Percentiles rank a stretch among this genome's conserved stretches.
Evolutionary conservation across 768 basidiomycete genomes (phyloP).

Genomic region (Trametes elegans): DNA sequence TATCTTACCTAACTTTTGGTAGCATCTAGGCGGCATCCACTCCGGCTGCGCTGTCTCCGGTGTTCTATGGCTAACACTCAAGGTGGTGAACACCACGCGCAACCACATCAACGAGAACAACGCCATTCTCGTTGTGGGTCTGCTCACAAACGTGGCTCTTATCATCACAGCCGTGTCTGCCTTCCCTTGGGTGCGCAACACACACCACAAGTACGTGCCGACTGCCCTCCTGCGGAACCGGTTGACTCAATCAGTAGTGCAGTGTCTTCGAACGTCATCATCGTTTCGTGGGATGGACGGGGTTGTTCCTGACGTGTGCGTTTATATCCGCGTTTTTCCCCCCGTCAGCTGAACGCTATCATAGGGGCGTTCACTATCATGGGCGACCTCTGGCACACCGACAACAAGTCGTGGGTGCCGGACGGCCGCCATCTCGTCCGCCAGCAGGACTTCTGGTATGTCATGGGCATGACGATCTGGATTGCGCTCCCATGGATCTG

Average conservation of each 20-base stretch:
- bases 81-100: slow-evolving; percentile 55
- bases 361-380: slow-evolving; percentile 68
- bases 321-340: neutral
- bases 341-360: neutral
- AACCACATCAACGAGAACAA: slow-evolving; percentile 48
- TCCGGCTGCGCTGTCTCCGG: slow-evolving; percentile 73
- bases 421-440: slow-evolving; percentile 52
- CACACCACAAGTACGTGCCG: slow-evolving; percentile 68
- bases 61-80: slow-evolving; percentile 65
- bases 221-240: neutral
- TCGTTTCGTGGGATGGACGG: slow-evolving; percentile 74
- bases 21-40: slow-evolving; percentile 79
- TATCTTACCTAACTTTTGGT: neutral
- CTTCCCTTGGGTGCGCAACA: slow-evolving; percentile 78
- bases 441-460: slow-evolving; percentile 80
- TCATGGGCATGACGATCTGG: slow-evolving; percentile 71
- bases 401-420: slow-evolving; percentile 55
- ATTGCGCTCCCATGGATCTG: slow-evolving; percentile 75
- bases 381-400: slow-evolving; percentile 58
- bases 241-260: slow-evolving; percentile 2
- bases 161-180: slow-evolving; percentile 62
- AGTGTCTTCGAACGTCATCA: slow-evolving; percentile 82
- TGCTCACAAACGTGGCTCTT: slow-evolving; percentile 55
- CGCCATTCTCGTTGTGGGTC: slow-evolving; percentile 59
- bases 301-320: slow-evolving; percentile 57